Conservation (phyloP, 106 monocot genomes). For the Dioscorea dumetorum region DNA sequence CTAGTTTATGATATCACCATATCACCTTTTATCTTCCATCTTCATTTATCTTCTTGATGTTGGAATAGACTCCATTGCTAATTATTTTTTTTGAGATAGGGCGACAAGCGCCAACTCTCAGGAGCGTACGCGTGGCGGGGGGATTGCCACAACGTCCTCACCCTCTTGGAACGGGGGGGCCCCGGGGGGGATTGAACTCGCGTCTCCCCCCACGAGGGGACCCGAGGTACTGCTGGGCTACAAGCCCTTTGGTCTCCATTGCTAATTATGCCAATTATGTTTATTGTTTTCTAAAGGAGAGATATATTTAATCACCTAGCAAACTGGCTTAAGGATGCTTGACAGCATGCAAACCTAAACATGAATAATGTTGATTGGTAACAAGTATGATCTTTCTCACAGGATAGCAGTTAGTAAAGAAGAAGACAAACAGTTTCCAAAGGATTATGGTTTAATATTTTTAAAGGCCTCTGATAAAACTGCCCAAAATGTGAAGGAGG, state of each 20-base stretch:
- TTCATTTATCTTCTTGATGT: too few relatives aligned
- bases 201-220: too few relatives aligned
- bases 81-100: too few relatives aligned
- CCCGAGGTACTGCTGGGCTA: too few relatives aligned
- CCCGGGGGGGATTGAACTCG: too few relatives aligned
- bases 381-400: conserved; percentile 21
- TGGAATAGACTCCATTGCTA: too few relatives aligned
- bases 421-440: conserved; percentile 32
- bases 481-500: conserved; percentile 29
- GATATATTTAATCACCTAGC: conserved; percentile 42
- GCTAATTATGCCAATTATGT: neutral
- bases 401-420: conserved; percentile 28
- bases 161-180: too few relatives aligned
- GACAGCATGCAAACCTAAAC: conserved; percentile 27
- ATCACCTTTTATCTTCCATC: too few relatives aligned
- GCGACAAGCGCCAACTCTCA: too few relatives aligned
- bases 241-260: neutral
- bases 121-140: too few relatives aligned
- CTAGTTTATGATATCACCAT: too few relatives aligned
- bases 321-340: conserved; percentile 30
- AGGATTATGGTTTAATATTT: too few relatives aligned
- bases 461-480: conserved; percentile 30
- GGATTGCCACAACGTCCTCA: conserved; percentile 15
- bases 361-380: conserved; percentile 32
- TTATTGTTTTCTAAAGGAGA: conserved; percentile 5